phyloP scores from a whole-genome alignment of 2,329 filamentous ascomycete genomes.

The Trichophyton simii region DNA sequence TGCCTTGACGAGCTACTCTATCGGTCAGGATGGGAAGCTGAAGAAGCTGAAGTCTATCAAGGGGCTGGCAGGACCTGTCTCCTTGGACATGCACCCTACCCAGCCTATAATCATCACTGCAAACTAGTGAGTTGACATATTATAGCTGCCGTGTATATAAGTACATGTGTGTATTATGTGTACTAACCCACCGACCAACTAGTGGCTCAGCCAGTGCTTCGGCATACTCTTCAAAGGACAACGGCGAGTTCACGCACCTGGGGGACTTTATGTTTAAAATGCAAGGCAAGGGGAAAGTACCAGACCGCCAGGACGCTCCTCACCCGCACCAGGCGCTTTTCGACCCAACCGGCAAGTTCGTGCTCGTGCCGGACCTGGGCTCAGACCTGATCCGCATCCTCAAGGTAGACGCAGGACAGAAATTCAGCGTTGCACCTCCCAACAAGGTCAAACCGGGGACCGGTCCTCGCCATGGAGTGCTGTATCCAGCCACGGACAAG shows the following conservation, averaged over 20 bases:
- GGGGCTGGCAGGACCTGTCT: slow-evolving; percentile 6
- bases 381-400: slow-evolving; percentile 49
- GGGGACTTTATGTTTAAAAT: slow-evolving; percentile 24
- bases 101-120: slow-evolving; percentile 10
- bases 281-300: slow-evolving; percentile 22
- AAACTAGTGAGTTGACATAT: slow-evolving; percentile 9
- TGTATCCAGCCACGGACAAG: slow-evolving; percentile 31
- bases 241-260: slow-evolving; percentile 4
- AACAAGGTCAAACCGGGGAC: slow-evolving; percentile 36
- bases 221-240: slow-evolving; percentile 6
- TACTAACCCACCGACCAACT: background rate
- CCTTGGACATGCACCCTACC: slow-evolving; percentile 7
- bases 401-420: slow-evolving; percentile 31
- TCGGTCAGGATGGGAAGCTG: slow-evolving; percentile 7
- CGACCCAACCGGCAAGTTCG: slow-evolving; percentile 47
- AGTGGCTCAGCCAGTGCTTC: slow-evolving; percentile 10
- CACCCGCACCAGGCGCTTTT: slow-evolving; percentile 49
- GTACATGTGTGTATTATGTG: background rate
- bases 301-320: slow-evolving; percentile 39
- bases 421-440: slow-evolving; percentile 34
- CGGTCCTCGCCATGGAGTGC: slow-evolving; percentile 50
- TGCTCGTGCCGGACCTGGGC: slow-evolving; percentile 51
- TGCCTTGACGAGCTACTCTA: slow-evolving; percentile 11
- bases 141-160: background rate
- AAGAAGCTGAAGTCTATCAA: slow-evolving; percentile 6